These are phyloP conservation scores for Ensete ventricosum DNA, from an alignment of 176 grass and related monocot species.

Conservation along the genomic window DNA sequence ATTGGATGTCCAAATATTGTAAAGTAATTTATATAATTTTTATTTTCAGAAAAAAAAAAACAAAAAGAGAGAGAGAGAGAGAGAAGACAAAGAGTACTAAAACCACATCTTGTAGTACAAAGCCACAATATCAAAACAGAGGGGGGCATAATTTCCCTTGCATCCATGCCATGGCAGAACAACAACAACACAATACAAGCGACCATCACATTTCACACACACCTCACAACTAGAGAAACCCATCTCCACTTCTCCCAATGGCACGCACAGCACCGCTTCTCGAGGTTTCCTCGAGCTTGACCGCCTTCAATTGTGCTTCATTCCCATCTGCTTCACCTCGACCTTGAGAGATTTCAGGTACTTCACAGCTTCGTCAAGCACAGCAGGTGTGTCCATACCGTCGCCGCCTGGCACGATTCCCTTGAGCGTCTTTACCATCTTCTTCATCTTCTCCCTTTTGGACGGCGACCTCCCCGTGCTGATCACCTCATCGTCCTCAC, in stretches of 20 bases:
- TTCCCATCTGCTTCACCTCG: conserved; percentile 18
- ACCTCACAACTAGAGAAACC: too few relatives aligned
- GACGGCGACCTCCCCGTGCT: conserved; percentile 47
- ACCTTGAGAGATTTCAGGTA: conserved; percentile 24
- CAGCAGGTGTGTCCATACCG: conserved; percentile 15
- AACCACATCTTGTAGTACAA: too few relatives aligned
- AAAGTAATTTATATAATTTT: too few relatives aligned
- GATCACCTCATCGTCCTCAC: conserved; percentile 37
- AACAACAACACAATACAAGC: conserved; percentile 13
- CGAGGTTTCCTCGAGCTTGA: neutral
- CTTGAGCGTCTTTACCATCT: conserved; percentile 18
- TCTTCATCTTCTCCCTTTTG: conserved; percentile 18
- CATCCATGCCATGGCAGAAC: too few relatives aligned
- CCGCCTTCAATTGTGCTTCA: neutral
- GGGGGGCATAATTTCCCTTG: too few relatives aligned
- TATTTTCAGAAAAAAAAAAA: too few relatives aligned
- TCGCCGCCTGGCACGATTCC: conserved; percentile 17
- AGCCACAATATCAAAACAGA: too few relatives aligned
- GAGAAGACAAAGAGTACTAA: too few relatives aligned
- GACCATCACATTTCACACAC: neutral
- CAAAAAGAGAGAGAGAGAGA: too few relatives aligned
- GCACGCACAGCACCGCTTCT: neutral
- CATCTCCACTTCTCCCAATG: too few relatives aligned
- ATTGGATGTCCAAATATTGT: too few relatives aligned
- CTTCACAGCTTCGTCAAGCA: conserved; percentile 20